Conservation (phyloP, 2,329 filamentous ascomycete genomes). For the Xylariaceae sp. region DNA sequence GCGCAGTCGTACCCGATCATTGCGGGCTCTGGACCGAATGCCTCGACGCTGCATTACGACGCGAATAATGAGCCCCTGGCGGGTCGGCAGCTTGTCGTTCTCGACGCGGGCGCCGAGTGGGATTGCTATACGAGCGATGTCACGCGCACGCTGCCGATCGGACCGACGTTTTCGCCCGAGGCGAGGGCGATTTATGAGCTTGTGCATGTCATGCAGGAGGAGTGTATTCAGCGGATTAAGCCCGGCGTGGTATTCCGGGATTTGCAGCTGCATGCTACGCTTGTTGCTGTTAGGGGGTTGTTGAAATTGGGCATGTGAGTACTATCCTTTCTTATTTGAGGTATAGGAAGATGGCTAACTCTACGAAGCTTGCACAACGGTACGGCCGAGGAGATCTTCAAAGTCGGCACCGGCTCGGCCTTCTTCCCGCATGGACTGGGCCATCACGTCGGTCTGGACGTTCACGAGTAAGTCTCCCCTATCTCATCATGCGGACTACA, state of each 20-base stretch:
- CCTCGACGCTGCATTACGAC: slow-evolving; percentile 79
- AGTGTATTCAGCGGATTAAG: slow-evolving; percentile 62
- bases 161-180: slow-evolving; percentile 55
- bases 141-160: slow-evolving; percentile 77
- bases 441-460: slow-evolving; percentile 61
- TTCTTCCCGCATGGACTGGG: slow-evolving; percentile 64
- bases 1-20: slow-evolving; percentile 86
- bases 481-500: background rate
- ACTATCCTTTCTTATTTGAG: background rate
- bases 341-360: background rate
- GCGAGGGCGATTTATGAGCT: slow-evolving; percentile 69
- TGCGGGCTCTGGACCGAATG: slow-evolving; percentile 76
- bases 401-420: slow-evolving; percentile 49
- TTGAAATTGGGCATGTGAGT: slow-evolving; percentile 59
- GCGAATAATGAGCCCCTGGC: slow-evolving; percentile 69
- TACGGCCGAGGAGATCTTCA: slow-evolving; percentile 47
- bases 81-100: slow-evolving; percentile 66
- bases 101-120: slow-evolving; percentile 87
- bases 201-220: slow-evolving; percentile 74
- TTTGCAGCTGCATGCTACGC: slow-evolving; percentile 67
- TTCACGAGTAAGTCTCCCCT: slow-evolving; percentile 45
- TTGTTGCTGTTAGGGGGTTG: slow-evolving; percentile 66
- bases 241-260: slow-evolving; percentile 67
- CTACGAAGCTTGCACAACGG: slow-evolving; percentile 50
- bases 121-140: slow-evolving; percentile 83